phyloP scores from a whole-genome alignment of 2,329 filamentous ascomycete species.

The Gliomastix tumulicola region DNA sequence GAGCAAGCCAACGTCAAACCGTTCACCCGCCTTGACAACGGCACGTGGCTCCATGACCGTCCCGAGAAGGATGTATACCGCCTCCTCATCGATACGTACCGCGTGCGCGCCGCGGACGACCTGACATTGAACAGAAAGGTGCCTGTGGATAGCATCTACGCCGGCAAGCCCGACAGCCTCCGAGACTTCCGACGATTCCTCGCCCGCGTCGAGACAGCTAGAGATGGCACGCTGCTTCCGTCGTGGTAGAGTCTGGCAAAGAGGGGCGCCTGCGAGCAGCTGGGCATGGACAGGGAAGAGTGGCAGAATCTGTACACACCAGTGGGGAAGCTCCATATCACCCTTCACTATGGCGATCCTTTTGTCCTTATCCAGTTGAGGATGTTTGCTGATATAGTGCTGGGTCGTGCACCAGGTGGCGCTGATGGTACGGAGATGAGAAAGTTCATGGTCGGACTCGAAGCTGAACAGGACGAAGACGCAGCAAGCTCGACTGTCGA shows the following conservation, averaged over 20 bases:
- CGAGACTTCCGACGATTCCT: conserved; percentile 29
- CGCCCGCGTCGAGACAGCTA: conserved; percentile 12
- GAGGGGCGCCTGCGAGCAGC: neutral
- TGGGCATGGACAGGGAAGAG: neutral
- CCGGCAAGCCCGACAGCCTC: conserved; percentile 10
- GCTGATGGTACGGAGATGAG: no score
- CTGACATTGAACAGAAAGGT: conserved; percentile 15
- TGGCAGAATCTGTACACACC: no score
- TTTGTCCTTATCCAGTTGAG: no score
- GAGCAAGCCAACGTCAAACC: conserved; percentile 20
- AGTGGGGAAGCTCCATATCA: no score
- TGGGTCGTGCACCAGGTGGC: no score
- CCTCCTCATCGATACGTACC: conserved; percentile 39
- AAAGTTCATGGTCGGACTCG: no score
- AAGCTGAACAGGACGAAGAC: no score
- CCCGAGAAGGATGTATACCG: conserved; percentile 34
- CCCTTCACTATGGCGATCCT: no score
- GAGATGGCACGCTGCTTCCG: conserved; percentile 22
- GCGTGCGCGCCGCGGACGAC: conserved; percentile 34
- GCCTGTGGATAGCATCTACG: conserved; percentile 20
- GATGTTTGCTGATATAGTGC: no score
- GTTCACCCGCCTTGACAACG: conserved; percentile 29
- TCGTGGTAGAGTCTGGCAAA: neutral
- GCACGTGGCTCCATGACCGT: conserved; percentile 34
- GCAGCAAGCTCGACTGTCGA: no score